phyloP scores from a whole-genome alignment of 2,329 filamentous ascomycete genomes.

The Alternaria ventricosa region DNA sequence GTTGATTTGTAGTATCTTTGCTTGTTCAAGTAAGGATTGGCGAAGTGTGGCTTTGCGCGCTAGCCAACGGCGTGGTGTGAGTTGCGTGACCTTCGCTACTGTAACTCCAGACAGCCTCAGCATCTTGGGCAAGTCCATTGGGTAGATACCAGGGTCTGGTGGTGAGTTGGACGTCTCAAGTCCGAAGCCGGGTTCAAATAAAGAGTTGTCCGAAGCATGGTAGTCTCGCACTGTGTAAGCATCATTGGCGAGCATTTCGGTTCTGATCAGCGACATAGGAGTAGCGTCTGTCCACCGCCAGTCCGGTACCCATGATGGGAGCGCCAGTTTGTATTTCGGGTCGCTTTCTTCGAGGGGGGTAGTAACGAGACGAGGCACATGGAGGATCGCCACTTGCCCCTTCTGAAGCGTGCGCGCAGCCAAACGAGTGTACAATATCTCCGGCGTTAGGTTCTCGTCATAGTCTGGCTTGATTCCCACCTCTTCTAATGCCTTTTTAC shows the following conservation, averaged over 20 bases:
- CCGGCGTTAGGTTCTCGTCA: neutral
- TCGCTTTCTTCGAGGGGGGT: neutral
- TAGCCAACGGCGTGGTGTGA: neutral
- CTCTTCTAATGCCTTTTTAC: neutral
- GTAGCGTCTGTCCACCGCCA: neutral
- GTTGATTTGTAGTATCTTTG: neutral
- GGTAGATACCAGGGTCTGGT: neutral
- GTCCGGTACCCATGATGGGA: neutral
- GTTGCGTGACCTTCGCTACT: neutral
- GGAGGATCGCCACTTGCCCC: neutral
- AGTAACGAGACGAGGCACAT: neutral
- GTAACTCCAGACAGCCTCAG: neutral
- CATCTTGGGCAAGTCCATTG: neutral
- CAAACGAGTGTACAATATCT: neutral
- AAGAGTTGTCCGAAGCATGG: neutral
- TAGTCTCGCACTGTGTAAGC: neutral
- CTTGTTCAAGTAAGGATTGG: neutral
- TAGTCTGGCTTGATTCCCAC: neutral
- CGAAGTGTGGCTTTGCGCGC: neutral
- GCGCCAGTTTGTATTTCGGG: neutral
- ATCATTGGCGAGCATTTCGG: neutral
- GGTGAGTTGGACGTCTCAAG: neutral
- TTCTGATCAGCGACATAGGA: fast-evolving
- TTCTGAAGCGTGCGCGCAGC: neutral
- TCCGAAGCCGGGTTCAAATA: neutral